These are phyloP conservation scores for Sanguinoderma infundibulare DNA, from an alignment of 1,284 basidiomycete species.

Conservation along the genomic window DNA sequence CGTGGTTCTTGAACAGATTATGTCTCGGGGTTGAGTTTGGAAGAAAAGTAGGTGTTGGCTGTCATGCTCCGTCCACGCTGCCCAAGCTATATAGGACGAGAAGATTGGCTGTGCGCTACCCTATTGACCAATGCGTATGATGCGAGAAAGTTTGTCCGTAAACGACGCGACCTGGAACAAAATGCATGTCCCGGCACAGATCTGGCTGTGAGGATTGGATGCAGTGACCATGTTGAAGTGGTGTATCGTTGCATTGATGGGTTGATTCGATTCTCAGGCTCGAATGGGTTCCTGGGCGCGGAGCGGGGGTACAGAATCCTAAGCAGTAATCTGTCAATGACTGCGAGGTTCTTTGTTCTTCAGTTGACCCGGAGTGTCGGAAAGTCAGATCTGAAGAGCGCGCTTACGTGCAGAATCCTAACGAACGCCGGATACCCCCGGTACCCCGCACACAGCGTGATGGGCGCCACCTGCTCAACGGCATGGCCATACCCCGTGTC, in stretches of 20 bases:
- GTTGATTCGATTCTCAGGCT: not conserved
- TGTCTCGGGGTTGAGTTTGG: not conserved
- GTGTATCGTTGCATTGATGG: constrained; percentile 1
- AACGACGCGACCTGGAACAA: constrained; percentile 20
- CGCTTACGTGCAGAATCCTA: not conserved
- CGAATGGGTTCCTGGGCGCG: not conserved
- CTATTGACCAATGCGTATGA: constrained; percentile 7
- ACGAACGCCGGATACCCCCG: not conserved
- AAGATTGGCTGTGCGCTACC: constrained; percentile 11
- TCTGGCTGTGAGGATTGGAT: constrained; percentile 7
- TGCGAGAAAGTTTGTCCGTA: constrained; percentile 9
- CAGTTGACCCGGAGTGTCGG: not conserved
- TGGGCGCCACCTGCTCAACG: not conserved
- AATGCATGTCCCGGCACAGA: constrained; percentile 4
- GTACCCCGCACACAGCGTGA: not conserved
- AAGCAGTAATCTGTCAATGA: not conserved
- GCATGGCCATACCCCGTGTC: not conserved
- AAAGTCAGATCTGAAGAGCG: not conserved
- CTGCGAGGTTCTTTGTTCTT: not conserved
- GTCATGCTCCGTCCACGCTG: not conserved
- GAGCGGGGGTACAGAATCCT: not conserved
- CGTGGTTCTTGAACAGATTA: not conserved
- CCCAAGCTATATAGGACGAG: constrained; percentile 12
- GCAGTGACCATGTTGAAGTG: not conserved
- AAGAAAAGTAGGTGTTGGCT: constrained; percentile 1